phyloP scores from a whole-genome alignment of 2,329 filamentous ascomycete species.

The Lachnellula hyalina region DNA sequence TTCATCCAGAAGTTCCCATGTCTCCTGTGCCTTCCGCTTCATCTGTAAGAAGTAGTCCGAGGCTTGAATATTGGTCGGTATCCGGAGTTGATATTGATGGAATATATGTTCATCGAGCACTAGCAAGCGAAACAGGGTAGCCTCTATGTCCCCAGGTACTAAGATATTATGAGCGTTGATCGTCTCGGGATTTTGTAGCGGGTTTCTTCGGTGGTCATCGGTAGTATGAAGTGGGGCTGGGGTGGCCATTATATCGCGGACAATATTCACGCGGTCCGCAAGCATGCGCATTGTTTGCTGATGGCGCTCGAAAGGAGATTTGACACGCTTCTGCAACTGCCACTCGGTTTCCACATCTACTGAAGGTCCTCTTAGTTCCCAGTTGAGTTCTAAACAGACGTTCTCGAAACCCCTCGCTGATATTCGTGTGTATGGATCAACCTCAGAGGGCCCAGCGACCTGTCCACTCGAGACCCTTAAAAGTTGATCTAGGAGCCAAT shows the following conservation, averaged over 20 bases:
- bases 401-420: slow-evolving; percentile 19
- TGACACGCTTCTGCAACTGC: slow-evolving; percentile 20
- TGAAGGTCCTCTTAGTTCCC: slow-evolving; percentile 22
- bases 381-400: slow-evolving; percentile 25
- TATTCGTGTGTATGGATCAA: slow-evolving; percentile 21
- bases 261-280: slow-evolving; percentile 13
- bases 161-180: slow-evolving; percentile 15
- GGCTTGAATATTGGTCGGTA: slow-evolving; percentile 21
- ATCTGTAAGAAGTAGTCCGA: slow-evolving; percentile 25
- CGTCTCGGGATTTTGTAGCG: slow-evolving; percentile 19
- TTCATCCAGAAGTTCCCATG: slow-evolving; percentile 19
- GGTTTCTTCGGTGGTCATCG: slow-evolving; percentile 22
- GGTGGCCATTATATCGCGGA: slow-evolving; percentile 28
- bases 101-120: slow-evolving; percentile 24
- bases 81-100: slow-evolving; percentile 19
- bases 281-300: slow-evolving; percentile 15
- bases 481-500: slow-evolving; percentile 23
- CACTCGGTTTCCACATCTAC: slow-evolving; percentile 21
- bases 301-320: slow-evolving; percentile 1
- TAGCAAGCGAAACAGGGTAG: slow-evolving; percentile 24
- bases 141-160: slow-evolving; percentile 22
- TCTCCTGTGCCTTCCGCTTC: slow-evolving; percentile 16
- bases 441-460: background rate
- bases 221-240: slow-evolving; percentile 15
- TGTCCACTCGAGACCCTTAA: slow-evolving; percentile 3